Percentiles rank a stretch among this genome's conserved stretches.
phyloP scores from a whole-genome alignment of 306 rosid genomes.

The Boehmeria nivea region DNA sequence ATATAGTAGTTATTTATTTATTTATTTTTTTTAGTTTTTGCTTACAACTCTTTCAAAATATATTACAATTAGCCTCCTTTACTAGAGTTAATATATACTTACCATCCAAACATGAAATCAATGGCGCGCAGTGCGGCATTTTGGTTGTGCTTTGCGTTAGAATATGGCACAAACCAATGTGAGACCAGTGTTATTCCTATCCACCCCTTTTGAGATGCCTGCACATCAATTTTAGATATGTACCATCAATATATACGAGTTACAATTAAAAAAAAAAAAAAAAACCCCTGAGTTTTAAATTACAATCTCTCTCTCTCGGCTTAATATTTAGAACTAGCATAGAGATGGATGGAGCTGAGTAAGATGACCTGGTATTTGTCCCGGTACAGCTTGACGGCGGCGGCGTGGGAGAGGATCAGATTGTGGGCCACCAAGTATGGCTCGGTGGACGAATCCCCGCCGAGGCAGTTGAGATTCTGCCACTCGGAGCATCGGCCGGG shows the following conservation, averaged over 20 bases:
- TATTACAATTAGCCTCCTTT: no score
- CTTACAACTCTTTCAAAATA: no score
- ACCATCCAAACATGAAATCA: slow-evolving; percentile 73
- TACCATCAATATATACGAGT: no score
- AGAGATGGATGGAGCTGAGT: no score
- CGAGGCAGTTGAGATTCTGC: slow-evolving; percentile 47
- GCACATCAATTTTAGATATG: not conserved
- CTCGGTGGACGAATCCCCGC: slow-evolving; percentile 59
- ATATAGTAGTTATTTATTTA: no score
- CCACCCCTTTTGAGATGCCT: slow-evolving; percentile 55
- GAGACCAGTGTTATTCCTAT: slow-evolving; percentile 53
- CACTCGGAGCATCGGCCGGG: slow-evolving; percentile 64
- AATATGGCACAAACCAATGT: slow-evolving; percentile 43
- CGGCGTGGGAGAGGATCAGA: slow-evolving; percentile 60
- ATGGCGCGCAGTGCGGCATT: slow-evolving; percentile 43
- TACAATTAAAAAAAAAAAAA: no score
- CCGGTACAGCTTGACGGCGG: slow-evolving; percentile 40
- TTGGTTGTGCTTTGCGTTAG: slow-evolving; percentile 13
- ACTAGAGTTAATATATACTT: no score
- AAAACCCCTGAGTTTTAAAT: no score
- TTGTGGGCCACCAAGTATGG: slow-evolving; percentile 59
- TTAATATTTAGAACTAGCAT: no score
- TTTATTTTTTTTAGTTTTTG: no score
- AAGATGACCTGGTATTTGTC: slow-evolving; percentile 50
- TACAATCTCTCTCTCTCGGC: no score